Evolutionary conservation across 1,139 yeast species (phyloP).

Genomic region (Kodamaea ohmeri): DNA sequence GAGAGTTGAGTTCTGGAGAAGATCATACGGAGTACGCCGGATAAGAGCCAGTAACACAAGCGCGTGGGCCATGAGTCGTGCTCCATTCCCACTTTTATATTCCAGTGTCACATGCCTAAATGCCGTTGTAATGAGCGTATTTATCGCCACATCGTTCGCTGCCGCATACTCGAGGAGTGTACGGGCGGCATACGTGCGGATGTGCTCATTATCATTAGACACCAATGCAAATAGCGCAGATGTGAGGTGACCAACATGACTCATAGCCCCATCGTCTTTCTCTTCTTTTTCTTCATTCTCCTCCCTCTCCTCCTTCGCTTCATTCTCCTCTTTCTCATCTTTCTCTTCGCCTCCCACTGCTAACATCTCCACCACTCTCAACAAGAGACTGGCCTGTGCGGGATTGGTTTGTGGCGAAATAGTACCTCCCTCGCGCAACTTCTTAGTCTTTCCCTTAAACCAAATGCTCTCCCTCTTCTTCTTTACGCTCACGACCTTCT

Average conservation of each 20-base stretch:
- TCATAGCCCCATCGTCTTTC: conserved; percentile 17
- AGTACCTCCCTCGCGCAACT: conserved; percentile 21
- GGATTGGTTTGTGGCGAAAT: conserved; percentile 32
- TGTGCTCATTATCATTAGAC: conserved; percentile 33
- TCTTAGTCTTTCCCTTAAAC: conserved; percentile 28
- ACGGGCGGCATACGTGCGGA: conserved; percentile 36
- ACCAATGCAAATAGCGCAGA: conserved; percentile 34
- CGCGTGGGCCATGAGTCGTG: conserved; percentile 33
- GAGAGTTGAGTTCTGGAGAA: conserved; percentile 42
- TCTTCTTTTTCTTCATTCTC: conserved; percentile 14
- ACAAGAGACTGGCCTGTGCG: conserved; percentile 26
- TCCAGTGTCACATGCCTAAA: conserved; percentile 37
- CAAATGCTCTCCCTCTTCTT: conserved; percentile 13
- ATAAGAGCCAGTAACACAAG: conserved; percentile 39
- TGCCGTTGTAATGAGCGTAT: conserved; percentile 33
- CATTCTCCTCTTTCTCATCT: not conserved
- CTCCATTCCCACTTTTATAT: conserved; percentile 22
- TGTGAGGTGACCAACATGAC: conserved; percentile 21
- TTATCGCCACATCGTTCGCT: conserved; percentile 35
- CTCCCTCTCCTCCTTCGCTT: conserved; percentile 4
- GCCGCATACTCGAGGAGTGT: conserved; percentile 33
- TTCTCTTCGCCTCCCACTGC: conserved; percentile 13
- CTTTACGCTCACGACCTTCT: not conserved
- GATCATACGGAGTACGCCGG: conserved; percentile 36
- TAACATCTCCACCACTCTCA: conserved; percentile 31